Base-by-base conservation (phyloP, 768 basidiomycete species). In the Botryobasidium botryosum region DNA sequence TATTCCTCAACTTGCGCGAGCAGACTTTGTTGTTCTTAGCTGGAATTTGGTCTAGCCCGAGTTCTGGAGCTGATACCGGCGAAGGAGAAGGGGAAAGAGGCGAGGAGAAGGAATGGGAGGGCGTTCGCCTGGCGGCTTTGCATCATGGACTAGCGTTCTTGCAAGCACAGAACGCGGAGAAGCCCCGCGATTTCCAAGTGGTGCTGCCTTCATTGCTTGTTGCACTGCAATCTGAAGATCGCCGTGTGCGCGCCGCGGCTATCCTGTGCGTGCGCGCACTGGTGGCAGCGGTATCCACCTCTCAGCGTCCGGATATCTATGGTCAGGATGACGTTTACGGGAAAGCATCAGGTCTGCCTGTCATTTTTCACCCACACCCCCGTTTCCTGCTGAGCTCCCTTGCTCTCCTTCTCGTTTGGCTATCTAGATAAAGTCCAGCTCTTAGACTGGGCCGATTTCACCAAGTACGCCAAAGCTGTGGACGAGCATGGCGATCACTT, bases 1-100 rank as follows among this genome's bases (percentile, higher is more conserved):
- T 91, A 3, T 86, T 96, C 55, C 60, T 69, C 26, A 72, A 67
- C 46, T 63, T 92, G 10, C 73, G 70, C 42, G 72, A 78, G 25
- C 79, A 78, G 44, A 68, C 80, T 0, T 63, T 96, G 10, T 67
- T 76, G 0, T 92, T 99, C 65, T 71, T 99, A 8, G 72, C 79
- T 0, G 79, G 82, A 0, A 55, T 81, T 21, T 85, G 81, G 70
- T 64, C 56, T 2, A 44, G 51, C 8, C n/a, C n/a, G n/a, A n/a
- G n/a, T n/a, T n/a, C n/a, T n/a, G n/a, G n/a, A n/a, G 12, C 49
- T 15, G 21, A 20, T 2, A 7, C 41, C 6, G 37, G 13, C 8
- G 23, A 12, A 10, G 26, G 40, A 60, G 3, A 52, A 57, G n/a
- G n/a, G n/a, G n/a, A n/a, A n/a, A n/a, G n/a, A n/a, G n/a, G n/a